Conservation (phyloP, 169 alveolate genomes). For the Babesia ovis region DNA sequence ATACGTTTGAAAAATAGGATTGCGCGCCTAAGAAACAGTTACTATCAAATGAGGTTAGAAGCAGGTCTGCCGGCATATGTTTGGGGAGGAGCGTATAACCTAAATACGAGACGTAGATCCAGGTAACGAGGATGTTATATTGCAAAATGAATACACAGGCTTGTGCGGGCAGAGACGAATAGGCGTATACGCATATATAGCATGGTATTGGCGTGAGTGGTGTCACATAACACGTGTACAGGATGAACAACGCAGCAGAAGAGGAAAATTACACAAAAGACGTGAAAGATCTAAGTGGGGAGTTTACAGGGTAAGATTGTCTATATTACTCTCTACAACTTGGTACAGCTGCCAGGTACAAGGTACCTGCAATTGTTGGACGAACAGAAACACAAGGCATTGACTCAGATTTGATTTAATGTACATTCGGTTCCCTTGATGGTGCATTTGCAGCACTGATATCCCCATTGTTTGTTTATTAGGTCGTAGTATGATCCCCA, state of each 20-base stretch:
- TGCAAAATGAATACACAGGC: background rate
- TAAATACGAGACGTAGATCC: conserved; percentile 52
- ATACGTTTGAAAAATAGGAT: conserved; percentile 57
- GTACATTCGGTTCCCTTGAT: background rate
- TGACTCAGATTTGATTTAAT: background rate
- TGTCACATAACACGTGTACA: background rate
- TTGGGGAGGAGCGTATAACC: conserved; percentile 69
- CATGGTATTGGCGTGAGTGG: conserved; percentile 39
- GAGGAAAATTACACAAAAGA: conserved; percentile 65
- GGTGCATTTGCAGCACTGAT: conserved; percentile 79
- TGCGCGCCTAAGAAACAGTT: conserved; percentile 39
- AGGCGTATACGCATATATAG: conserved; percentile 62
- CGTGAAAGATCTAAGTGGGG: conserved; percentile 71
- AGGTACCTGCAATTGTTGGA: conserved; percentile 41
- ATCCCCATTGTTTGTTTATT: conserved; percentile 84
- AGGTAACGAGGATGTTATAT: conserved; percentile 10
- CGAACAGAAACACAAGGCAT: background rate
- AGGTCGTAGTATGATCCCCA: conserved; percentile 87
- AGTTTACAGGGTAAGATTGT: conserved; percentile 54
- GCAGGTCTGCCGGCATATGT: conserved; percentile 70
- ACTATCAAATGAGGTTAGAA: conserved; percentile 57
- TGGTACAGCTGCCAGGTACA: conserved; percentile 53
- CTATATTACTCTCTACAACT: background rate
- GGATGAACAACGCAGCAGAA: conserved; percentile 75
- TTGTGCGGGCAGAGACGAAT: conserved; percentile 63